Conservation (phyloP, 1,284 basidiomycete species). For the Tilletiopsis washingtonensis region DNA sequence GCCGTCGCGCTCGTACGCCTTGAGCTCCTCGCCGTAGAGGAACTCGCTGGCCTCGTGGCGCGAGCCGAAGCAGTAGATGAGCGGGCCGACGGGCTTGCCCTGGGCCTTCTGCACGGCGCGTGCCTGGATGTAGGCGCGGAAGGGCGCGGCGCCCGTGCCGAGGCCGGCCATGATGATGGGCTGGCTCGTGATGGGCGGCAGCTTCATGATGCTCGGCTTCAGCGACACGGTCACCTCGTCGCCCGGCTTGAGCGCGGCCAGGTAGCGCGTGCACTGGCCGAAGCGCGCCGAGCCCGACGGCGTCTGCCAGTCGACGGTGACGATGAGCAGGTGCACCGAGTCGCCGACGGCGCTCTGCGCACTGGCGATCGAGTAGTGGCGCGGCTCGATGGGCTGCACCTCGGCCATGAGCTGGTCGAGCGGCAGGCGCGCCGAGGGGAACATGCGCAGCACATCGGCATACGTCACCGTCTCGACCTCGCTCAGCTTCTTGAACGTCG, state of each 20-base stretch:
- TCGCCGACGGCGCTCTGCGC: constrained; percentile 89
- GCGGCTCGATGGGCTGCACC: constrained; percentile 68
- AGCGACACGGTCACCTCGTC: constrained; percentile 94
- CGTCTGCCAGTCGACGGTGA: constrained; percentile 89
- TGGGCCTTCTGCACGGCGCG: constrained; percentile 72
- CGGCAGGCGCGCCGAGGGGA: constrained; percentile 67
- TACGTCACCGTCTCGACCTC: constrained; percentile 95
- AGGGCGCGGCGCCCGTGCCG: constrained; percentile 93
- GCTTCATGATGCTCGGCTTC: constrained; percentile 99
- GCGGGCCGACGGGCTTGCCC: constrained; percentile 73
- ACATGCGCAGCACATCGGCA: constrained; percentile 74
- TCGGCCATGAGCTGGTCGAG: constrained; percentile 77
- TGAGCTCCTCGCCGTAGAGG: constrained; percentile 81
- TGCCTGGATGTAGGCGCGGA: constrained; percentile 95
- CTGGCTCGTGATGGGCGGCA: constrained; percentile 73
- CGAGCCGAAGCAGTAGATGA: constrained; percentile 97
- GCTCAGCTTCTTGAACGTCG: constrained; percentile 88
- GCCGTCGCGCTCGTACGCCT: constrained; percentile 64
- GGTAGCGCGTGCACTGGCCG: constrained; percentile 94
- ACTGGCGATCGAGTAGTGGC: constrained; percentile 96
- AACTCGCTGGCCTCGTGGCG: constrained; percentile 90
- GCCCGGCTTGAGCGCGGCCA: constrained; percentile 71
- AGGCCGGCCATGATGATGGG: constrained; percentile 98
- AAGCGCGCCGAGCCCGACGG: constrained; percentile 70
- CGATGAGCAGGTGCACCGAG: constrained; percentile 85